phyloP scores from a whole-genome alignment of 257 asterid species.

The Nicotiana attenuata region DNA sequence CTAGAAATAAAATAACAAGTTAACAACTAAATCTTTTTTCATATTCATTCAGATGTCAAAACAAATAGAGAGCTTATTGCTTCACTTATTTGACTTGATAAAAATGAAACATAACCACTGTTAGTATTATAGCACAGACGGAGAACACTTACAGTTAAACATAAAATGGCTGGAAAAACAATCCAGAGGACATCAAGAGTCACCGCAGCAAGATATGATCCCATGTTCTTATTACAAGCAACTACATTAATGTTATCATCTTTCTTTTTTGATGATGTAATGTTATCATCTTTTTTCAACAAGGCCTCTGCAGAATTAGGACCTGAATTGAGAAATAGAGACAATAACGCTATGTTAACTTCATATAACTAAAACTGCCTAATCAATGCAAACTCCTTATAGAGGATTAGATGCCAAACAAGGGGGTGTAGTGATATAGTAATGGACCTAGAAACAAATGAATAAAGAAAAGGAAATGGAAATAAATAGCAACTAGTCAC shows the following conservation, averaged over 20 bases:
- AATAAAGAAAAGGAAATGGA: background rate
- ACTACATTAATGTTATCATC: constrained; percentile 36
- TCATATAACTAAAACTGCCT: background rate
- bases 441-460: background rate
- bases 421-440: background rate
- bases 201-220: constrained; percentile 30
- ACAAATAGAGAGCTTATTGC: background rate
- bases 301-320: constrained; percentile 13
- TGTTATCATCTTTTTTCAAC: background rate
- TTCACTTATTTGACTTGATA: background rate
- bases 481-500: background rate
- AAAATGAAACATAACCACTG: background rate
- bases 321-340: constrained; percentile 26
- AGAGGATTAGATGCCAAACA: background rate
- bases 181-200: constrained; percentile 52
- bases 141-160: constrained; percentile 63
- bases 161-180: constrained; percentile 49
- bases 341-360: background rate
- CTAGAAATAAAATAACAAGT: background rate
- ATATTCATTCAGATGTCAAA: background rate
- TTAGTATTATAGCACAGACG: background rate
- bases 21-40: background rate
- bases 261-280: constrained; percentile 23
- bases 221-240: constrained; percentile 33
- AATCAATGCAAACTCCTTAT: background rate